A percentile compares a stretch with the other conserved stretches of the same genome.
Conservation (phyloP, 2,329 filamentous ascomycete genomes). For the Aspergillus flavus region DNA sequence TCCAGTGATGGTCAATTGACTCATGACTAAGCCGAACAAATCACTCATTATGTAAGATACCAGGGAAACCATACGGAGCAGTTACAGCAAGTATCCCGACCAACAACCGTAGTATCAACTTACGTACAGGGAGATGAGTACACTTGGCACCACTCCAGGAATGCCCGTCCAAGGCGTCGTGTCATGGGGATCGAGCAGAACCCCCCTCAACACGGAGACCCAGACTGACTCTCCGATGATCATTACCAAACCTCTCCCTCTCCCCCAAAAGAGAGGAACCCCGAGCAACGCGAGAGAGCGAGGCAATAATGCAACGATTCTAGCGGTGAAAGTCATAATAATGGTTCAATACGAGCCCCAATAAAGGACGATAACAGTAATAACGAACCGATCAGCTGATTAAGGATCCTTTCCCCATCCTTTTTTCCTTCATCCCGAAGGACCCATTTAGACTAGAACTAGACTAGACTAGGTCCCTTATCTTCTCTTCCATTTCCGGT, state of each 20-base stretch:
- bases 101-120: not conserved
- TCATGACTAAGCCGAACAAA: slow-evolving; percentile 2
- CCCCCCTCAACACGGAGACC: not conserved
- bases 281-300: not conserved
- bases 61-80: not conserved
- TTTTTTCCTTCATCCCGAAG: not conserved
- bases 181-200: not conserved
- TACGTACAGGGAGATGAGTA: not conserved
- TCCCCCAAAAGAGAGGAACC: not conserved
- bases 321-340: not conserved
- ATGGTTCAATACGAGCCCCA: not conserved
- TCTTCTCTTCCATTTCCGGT: not conserved
- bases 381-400: not conserved
- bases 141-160: slow-evolving; percentile 1
- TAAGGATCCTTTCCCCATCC: not conserved
- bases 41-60: not conserved
- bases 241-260: not conserved
- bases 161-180: not conserved
- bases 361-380: not conserved
- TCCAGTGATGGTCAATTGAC: not conserved
- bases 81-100: not conserved
- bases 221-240: not conserved
- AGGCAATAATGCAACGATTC: not conserved
- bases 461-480: not conserved
- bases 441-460: not conserved